Percentiles rank a stretch among this genome's conserved stretches.
phyloP scores from a whole-genome alignment of 2,329 filamentous ascomycete species.

The Pseudocercospora macadamiae region DNA sequence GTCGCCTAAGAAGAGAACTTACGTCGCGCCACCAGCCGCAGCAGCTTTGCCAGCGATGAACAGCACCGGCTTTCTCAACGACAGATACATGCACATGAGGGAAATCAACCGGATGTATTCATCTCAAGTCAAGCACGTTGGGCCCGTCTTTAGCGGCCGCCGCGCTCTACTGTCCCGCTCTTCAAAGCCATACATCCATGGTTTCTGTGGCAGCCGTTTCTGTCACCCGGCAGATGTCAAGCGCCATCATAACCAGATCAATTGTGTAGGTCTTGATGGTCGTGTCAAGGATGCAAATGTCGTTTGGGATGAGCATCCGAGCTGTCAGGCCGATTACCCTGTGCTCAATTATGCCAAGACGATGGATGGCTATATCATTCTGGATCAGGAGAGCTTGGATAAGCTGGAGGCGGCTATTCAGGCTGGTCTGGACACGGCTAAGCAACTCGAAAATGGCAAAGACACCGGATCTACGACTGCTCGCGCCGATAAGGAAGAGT shows the following conservation, averaged over 20 bases:
- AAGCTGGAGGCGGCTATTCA: slow-evolving; percentile 27
- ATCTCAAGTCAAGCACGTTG: slow-evolving; percentile 21
- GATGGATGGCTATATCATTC: slow-evolving; percentile 29
- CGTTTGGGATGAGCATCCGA: slow-evolving; percentile 29
- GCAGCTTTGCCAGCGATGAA: neutral
- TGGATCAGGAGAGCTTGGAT: slow-evolving; percentile 28
- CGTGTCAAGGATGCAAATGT: slow-evolving; percentile 11
- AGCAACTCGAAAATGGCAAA: neutral
- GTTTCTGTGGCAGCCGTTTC: slow-evolving; percentile 29
- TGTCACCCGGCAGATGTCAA: slow-evolving; percentile 32
- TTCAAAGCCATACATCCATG: slow-evolving; percentile 32
- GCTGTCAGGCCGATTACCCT: slow-evolving; percentile 24
- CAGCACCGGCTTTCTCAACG: too few relatives aligned
- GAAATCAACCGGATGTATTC: neutral
- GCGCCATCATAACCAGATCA: slow-evolving; percentile 25
- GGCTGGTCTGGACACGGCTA: slow-evolving; percentile 13
- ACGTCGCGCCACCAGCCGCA: neutral
- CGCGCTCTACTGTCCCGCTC: slow-evolving; percentile 28
- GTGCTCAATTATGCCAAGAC: slow-evolving; percentile 26
- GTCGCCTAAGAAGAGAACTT: neutral
- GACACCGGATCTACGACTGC: neutral
- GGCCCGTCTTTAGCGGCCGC: slow-evolving; percentile 27
- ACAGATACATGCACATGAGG: neutral
- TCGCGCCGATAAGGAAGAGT: neutral
- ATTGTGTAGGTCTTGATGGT: slow-evolving; percentile 11